A percentile compares a stretch with the other conserved stretches of the same genome.
These are phyloP conservation scores for Pseudogymnoascus sp. DNA, from an alignment of 2,329 filamentous ascomycete species.

Conservation along the genomic window DNA sequence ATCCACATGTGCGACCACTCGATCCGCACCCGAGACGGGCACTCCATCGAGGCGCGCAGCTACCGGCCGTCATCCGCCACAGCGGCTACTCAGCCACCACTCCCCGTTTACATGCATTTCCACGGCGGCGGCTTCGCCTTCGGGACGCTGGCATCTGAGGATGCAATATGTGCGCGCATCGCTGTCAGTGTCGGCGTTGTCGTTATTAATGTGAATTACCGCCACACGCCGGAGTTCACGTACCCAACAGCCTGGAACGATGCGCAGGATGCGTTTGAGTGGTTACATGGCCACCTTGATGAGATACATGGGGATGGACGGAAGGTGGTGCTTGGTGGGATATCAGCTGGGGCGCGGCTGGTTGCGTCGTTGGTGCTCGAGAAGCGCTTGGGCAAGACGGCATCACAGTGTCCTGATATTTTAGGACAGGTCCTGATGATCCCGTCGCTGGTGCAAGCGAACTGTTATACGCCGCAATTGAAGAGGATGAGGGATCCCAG, in stretches of 20 bases:
- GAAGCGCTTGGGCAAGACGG: constrained; percentile 28
- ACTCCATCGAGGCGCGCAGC: constrained; percentile 36
- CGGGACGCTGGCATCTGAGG: constrained; percentile 31
- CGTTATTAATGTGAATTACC: constrained; percentile 37
- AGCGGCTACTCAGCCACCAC: constrained; percentile 15
- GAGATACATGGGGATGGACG: constrained; percentile 32
- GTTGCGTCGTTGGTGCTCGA: constrained; percentile 35
- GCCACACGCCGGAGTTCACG: constrained; percentile 32
- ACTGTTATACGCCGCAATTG: constrained; percentile 23
- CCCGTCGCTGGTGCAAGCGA: constrained; percentile 33
- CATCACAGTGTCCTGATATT: background rate
- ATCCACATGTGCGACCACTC: constrained; percentile 31
- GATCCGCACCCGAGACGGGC: constrained; percentile 38
- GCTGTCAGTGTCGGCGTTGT: constrained; percentile 33
- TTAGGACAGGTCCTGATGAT: constrained; percentile 44
- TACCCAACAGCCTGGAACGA: constrained; percentile 25
- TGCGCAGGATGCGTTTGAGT: constrained; percentile 27
- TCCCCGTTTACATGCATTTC: constrained; percentile 33
- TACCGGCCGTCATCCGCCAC: constrained; percentile 35
- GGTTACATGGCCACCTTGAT: constrained; percentile 39
- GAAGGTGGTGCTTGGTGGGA: constrained; percentile 38
- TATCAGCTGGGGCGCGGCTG: constrained; percentile 40
- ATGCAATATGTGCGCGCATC: constrained; percentile 35
- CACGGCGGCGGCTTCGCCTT: constrained; percentile 34
- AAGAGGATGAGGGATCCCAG: constrained; percentile 31